These are phyloP conservation scores for Hordeum pubiflorum DNA, from an alignment of 202 grass and related monocot species.

Conservation along the genomic window DNA sequence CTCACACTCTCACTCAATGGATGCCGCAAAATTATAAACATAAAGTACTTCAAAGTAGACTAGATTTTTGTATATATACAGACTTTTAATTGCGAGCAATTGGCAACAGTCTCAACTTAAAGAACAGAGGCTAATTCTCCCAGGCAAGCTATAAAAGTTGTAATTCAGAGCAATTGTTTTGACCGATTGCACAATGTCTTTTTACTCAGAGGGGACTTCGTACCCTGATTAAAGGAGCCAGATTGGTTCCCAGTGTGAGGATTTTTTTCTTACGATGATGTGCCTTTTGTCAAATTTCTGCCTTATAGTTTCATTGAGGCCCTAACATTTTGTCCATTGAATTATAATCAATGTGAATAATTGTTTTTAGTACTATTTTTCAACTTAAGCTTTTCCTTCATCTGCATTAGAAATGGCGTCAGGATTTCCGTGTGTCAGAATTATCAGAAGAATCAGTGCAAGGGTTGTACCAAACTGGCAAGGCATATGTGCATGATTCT, in stretches of 20 bases:
- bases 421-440: constrained; percentile 58
- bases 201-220: background rate
- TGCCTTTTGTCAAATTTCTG: background rate
- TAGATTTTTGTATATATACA: background rate
- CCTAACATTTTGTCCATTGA: background rate
- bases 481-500: constrained; percentile 80
- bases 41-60: background rate
- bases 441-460: constrained; percentile 75
- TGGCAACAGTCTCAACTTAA: background rate
- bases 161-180: background rate
- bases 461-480: constrained; percentile 60
- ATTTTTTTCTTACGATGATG: background rate
- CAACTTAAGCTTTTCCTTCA: constrained; percentile 24
- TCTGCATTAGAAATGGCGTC: constrained; percentile 72
- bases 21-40: background rate
- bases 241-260: background rate
- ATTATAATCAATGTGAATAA: background rate
- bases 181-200: background rate
- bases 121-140: background rate
- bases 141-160: background rate
- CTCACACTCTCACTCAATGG: background rate
- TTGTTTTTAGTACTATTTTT: background rate
- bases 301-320: background rate
- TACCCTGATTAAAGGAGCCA: background rate
- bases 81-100: background rate